phyloP scores from a whole-genome alignment of 371 early-diverging fungal genomes.

The Choanephora cucurbitarum region DNA sequence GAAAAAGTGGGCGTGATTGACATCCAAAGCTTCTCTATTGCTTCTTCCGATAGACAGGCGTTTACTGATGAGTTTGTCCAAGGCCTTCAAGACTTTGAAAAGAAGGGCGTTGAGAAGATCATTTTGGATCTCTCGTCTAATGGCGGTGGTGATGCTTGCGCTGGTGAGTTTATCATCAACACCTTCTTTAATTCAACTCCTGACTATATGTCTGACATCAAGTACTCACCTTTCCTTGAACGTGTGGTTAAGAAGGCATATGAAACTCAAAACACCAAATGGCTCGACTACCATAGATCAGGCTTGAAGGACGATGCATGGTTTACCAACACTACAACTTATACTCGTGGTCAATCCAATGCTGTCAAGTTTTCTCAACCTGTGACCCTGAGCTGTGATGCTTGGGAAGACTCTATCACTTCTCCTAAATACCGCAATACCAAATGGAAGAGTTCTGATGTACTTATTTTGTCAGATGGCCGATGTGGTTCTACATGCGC shows the following conservation, averaged over 20 bases:
- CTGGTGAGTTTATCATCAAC: conserved; percentile 53
- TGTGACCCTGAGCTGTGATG: conserved; percentile 25
- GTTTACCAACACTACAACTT: conserved; percentile 36
- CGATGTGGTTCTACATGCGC: conserved; percentile 58
- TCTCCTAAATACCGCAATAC: conserved; percentile 28
- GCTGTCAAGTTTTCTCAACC: conserved; percentile 47
- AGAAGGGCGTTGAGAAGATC: conserved; percentile 45
- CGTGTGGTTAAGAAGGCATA: conserved; percentile 45
- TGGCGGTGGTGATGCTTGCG: conserved; percentile 57
- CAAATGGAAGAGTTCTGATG: conserved; percentile 40
- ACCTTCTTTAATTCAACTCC: conserved; percentile 48
- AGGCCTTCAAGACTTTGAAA: conserved; percentile 42
- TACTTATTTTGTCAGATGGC: conserved; percentile 49
- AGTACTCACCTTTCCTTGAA: conserved; percentile 47
- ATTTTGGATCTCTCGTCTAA: conserved; percentile 52
- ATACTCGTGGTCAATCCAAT: conserved; percentile 29
- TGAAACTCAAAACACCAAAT: conserved; percentile 39
- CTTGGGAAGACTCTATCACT: conserved; percentile 24
- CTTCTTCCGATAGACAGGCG: conserved; percentile 33
- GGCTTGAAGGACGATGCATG: conserved; percentile 28
- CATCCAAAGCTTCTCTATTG: conserved; percentile 52
- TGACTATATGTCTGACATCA: conserved; percentile 50
- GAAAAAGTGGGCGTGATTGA: conserved; percentile 49
- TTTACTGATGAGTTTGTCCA: conserved; percentile 39
- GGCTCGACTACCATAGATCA: conserved; percentile 43